A percentile compares a stretch with the other conserved stretches of the same genome.
These are phyloP conservation scores for Syzygium syzygioides DNA, from an alignment of 441 rosid species.

Conservation along the genomic window DNA sequence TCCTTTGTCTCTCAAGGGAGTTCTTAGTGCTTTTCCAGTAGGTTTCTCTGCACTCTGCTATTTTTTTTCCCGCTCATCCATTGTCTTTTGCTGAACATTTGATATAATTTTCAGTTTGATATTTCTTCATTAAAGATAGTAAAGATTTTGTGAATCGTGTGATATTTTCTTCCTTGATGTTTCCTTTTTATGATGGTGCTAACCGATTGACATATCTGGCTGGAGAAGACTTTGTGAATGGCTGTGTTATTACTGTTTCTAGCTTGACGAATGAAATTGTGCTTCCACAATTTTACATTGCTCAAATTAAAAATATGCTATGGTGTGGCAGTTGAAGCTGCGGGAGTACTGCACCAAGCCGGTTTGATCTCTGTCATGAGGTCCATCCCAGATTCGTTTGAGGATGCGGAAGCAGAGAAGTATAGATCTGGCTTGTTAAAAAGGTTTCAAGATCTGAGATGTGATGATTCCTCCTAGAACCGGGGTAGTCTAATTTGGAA, in stretches of 20 bases:
- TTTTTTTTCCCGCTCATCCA: not conserved
- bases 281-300: not conserved
- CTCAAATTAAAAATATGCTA: not conserved
- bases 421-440: conserved; percentile 57
- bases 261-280: not conserved
- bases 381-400: conserved; percentile 44
- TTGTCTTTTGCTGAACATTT: not conserved
- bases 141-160: not conserved
- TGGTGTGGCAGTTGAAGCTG: conserved; percentile 64
- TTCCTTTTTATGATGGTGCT: not conserved
- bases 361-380: conserved; percentile 54
- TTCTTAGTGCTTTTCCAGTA: not conserved
- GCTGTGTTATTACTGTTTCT: not conserved
- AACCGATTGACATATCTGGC: not conserved
- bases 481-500: not conserved
- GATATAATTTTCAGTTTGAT: not conserved
- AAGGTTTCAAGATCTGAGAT: conserved; percentile 55
- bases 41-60: not conserved
- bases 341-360: conserved; percentile 41
- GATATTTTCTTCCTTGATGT: not conserved
- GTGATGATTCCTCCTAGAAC: conserved; percentile 10
- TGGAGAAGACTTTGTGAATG: not conserved
- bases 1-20: not conserved
- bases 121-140: not conserved
- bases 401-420: conserved; percentile 47